Evolutionary conservation across 345 rosid species (phyloP).

Genomic region (Odontarrhena argentea): DNA sequence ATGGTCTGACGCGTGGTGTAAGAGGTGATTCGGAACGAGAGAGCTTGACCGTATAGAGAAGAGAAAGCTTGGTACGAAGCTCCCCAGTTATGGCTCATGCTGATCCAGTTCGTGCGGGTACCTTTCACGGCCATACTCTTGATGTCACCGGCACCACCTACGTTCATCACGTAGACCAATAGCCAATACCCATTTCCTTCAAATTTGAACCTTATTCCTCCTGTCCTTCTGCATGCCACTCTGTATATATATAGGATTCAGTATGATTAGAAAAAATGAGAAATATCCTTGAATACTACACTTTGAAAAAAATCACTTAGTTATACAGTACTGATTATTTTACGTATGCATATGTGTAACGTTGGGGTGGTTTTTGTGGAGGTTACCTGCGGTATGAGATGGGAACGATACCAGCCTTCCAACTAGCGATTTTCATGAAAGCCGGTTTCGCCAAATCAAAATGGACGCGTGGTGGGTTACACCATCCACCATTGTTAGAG

Average conservation of each 20-base stretch:
- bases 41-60: constrained; percentile 64
- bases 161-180: constrained; percentile 69
- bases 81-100: constrained; percentile 95
- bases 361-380: not conserved
- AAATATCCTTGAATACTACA: too few relatives aligned
- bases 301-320: too few relatives aligned
- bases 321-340: too few relatives aligned
- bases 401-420: constrained; percentile 87
- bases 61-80: constrained; percentile 93
- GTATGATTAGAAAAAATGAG: not conserved
- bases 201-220: constrained; percentile 50
- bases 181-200: constrained; percentile 69
- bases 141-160: constrained; percentile 71
- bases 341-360: too few relatives aligned
- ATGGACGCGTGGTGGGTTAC: constrained; percentile 84
- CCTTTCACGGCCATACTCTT: constrained; percentile 65
- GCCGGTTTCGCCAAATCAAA: constrained; percentile 90
- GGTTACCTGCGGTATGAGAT: constrained; percentile 66
- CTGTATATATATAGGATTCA: constrained; percentile 32
- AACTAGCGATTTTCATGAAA: constrained; percentile 78
- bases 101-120: constrained; percentile 68
- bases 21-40: constrained; percentile 71
- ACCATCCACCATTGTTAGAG: constrained; percentile 85
- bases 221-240: constrained; percentile 53
- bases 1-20: constrained; percentile 65